Base-by-base conservation (phyloP, 2,329 filamentous ascomycete genomes). In the Furcasterigmium furcatum region DNA sequence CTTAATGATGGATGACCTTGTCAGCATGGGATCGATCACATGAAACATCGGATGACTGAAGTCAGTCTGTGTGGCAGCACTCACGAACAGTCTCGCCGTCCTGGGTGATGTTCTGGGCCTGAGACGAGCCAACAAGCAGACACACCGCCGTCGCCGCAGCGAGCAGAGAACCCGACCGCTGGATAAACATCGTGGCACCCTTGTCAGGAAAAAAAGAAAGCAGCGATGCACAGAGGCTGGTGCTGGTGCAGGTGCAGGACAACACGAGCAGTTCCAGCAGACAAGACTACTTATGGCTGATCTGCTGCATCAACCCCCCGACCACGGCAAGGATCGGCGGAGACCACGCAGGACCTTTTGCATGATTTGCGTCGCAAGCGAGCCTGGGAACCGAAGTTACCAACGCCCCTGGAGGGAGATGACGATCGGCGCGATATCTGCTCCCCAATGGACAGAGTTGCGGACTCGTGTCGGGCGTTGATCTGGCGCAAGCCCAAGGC, bases 41-140 rank as follows among this genome's bases (percentile, higher is more conserved):
- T n/a, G n/a, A n/a, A n/a, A n/a, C n/a, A n/a, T n/a, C n/a, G n/a
- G n/a, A 34, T 13, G n/a, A 16, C 8, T n/a, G 6, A 16, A 34
- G 30, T 14, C 25, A n/a, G 30, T 34, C 5, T 34, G 10, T 13
- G n/a, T 5, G n/a, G 30, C 8, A 16, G 14, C n/a, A 46, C 57
- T 41, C 38, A 60, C 58, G 43, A 22, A 59, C 50, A 30, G 52
- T 47, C 46, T 56, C 42, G 46, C 54, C 54, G 38, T 56, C 45
- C 39, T 58, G 45, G 41, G 43, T 49, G 43, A 60, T 55, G 21
- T 55, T 60, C 52, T 60, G 56, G 22, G 57, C 56, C 40, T 25
- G 34, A 27, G 24, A 27, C 24, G 12, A 7, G 24, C 24, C 24
- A 7, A 27, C 7, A 7, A 27, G 24, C 7, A 12, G 7, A 7